Base-by-base conservation (phyloP, 768 basidiomycete genomes). In the Tylopilus intermedius region DNA sequence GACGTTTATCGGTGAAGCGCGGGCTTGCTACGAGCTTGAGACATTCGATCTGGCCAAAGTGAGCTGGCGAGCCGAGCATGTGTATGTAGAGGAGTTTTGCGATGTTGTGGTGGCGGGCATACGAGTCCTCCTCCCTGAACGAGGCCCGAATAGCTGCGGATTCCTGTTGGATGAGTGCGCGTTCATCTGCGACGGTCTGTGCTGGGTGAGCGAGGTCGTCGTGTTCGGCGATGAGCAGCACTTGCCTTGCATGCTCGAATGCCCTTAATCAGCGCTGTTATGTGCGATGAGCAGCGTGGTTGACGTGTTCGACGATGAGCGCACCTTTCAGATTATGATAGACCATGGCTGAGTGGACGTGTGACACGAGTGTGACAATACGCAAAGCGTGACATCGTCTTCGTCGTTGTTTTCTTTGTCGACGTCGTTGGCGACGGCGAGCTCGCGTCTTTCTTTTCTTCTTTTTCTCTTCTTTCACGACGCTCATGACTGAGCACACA, bases 41-140 rank as follows among this genome's bases (percentile, higher is more conserved):
- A 71, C 93, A 94, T 76, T 95, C 93, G 69, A 99, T 97, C 77
- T 99, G 96, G 49, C 95, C 96, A 67, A 97, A 99, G 70, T 99
- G 96, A 29, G 96, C 96, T 8, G 94, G 92, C 42, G 94, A 97
- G 51, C 96, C 96, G 37, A 96, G 85, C 94, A 99, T 97, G 68
- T 95, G 91, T 73, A 96, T 96, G 74, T 99, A 98, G 55, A 99
- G 83, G 22, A 98, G 81, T 68, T 98, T 98, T 53, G 94, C 95
- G 66, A 99, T 86, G 72, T 94, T 98, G 78, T 98, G 90, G 69
- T 99, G 90, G 49, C 96, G 86, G 51, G 92, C 81, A 69, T 87
- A 92, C 2, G 93, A 85, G 75, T 97, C 96, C 69, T 98, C 96
- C 70, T 96, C 94, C 54, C 94, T 84, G 74, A 99, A 97, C 0